Evolutionary conservation across 768 basidiomycete species (phyloP).

Genomic region (Pisolithus tinctorius): DNA sequence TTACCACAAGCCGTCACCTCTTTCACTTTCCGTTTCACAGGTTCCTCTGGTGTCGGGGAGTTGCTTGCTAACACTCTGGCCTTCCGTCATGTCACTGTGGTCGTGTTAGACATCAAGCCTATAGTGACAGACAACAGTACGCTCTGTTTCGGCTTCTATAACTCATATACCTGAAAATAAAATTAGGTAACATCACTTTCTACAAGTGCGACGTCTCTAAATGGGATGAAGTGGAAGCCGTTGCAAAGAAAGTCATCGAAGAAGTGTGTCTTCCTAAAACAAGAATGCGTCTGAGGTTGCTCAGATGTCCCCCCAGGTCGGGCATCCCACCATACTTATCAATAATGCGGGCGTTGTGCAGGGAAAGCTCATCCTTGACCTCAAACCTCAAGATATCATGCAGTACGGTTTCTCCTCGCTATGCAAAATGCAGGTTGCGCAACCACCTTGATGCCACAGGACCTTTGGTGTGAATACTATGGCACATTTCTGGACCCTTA

Average conservation of each 20-base stretch:
- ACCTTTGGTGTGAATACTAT: constrained; percentile 87
- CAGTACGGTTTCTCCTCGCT: constrained; percentile 42
- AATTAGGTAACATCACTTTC: constrained; percentile 67
- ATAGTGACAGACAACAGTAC: constrained; percentile 71
- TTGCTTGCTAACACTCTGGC: constrained; percentile 84
- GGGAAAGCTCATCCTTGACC: constrained; percentile 79
- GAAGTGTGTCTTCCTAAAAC: constrained; percentile 46
- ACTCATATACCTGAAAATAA: constrained; percentile 1
- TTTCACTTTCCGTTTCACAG: constrained; percentile 29
- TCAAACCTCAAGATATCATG: constrained; percentile 67
- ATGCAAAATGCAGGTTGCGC: not conserved
- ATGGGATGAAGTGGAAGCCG: constrained; percentile 74
- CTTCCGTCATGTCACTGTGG: constrained; percentile 71
- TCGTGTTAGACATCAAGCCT: constrained; percentile 80
- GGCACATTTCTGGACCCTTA: constrained; percentile 87
- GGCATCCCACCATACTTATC: constrained; percentile 81
- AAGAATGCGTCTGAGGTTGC: not conserved
- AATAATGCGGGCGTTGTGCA: constrained; percentile 96
- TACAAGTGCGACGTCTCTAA: constrained; percentile 92
- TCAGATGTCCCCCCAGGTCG: constrained; percentile 46
- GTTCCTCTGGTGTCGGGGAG: constrained; percentile 85
- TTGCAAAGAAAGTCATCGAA: constrained; percentile 64
- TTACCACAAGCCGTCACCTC: not conserved
- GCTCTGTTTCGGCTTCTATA: constrained; percentile 13
- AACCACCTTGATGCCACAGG: constrained; percentile 32